Evolutionary conservation across 1,284 basidiomycete species (phyloP).

Genomic region (Cronartium quercuum): DNA sequence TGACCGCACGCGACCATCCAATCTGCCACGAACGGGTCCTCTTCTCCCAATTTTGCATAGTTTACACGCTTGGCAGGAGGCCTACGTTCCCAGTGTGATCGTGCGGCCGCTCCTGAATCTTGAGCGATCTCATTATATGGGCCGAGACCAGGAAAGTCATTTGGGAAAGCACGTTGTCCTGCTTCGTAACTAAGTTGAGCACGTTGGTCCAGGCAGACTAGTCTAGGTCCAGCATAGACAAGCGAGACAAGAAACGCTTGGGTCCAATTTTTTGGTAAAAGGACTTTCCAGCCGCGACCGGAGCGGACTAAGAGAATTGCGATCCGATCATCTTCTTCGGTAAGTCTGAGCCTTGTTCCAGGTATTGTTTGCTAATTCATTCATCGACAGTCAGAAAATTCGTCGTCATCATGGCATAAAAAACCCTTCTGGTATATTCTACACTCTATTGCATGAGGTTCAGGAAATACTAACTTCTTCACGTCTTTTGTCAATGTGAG

Average conservation of each 20-base stretch:
- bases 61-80: conserved; percentile 77
- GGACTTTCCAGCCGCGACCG: conserved; percentile 64
- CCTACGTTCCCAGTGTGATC: conserved; percentile 65
- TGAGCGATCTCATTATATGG: conserved; percentile 45
- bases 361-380: conserved; percentile 56
- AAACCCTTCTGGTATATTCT: not conserved
- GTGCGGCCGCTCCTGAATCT: conserved; percentile 54
- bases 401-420: no score
- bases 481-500: conserved; percentile 24
- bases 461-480: not conserved
- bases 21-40: conserved; percentile 45
- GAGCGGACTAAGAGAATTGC: conserved; percentile 70
- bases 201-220: conserved; percentile 66
- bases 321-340: conserved; percentile 68
- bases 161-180: conserved; percentile 67
- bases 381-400: not conserved
- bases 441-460: not conserved
- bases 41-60: conserved; percentile 59
- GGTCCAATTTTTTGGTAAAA: conserved; percentile 76
- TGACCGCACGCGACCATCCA: conserved; percentile 32
- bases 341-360: conserved; percentile 62
- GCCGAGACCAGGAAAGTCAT: conserved; percentile 62
- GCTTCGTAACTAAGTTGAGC: conserved; percentile 60
- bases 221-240: conserved; percentile 67
- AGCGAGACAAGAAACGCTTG: conserved; percentile 80